Evolutionary conservation across 352 stramenopile genomes (phyloP).

Genomic region (Phytophthora capsici): DNA sequence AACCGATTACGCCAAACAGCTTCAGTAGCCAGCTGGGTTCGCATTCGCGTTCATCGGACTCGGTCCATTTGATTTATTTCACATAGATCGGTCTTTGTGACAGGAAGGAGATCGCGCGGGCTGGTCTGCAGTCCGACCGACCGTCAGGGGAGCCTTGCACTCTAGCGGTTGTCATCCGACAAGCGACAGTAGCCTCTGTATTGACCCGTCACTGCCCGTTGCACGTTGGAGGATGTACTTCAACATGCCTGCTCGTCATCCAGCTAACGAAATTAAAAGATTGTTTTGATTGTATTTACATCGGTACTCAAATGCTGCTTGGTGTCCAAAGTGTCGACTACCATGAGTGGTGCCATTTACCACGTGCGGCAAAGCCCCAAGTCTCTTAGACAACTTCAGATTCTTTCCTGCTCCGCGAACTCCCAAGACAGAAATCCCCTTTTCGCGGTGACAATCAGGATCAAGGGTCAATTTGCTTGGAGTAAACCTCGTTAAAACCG

Average conservation of each 20-base stretch:
- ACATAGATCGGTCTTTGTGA: constrained; percentile 13
- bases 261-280: constrained; percentile 1
- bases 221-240: background rate
- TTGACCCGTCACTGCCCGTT: background rate
- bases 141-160: background rate
- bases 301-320: background rate
- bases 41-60: background rate
- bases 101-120: no score
- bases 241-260: background rate
- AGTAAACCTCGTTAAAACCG: background rate
- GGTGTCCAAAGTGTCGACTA: constrained; percentile 6
- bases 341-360: background rate
- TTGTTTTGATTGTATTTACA: constrained; percentile 3
- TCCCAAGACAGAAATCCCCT: background rate
- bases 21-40: background rate
- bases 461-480: background rate
- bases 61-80: constrained; percentile 26
- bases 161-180: background rate
- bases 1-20: constrained; percentile 16
- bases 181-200: background rate
- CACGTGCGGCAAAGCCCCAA: constrained; percentile 6
- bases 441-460: constrained; percentile 1
- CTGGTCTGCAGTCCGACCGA: no score
- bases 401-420: background rate
- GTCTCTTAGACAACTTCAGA: background rate